Percentiles rank a stretch among this genome's conserved stretches.
Conservation (phyloP, 2,329 filamentous ascomycete species). For the Acephala macrosclerotiorum region DNA sequence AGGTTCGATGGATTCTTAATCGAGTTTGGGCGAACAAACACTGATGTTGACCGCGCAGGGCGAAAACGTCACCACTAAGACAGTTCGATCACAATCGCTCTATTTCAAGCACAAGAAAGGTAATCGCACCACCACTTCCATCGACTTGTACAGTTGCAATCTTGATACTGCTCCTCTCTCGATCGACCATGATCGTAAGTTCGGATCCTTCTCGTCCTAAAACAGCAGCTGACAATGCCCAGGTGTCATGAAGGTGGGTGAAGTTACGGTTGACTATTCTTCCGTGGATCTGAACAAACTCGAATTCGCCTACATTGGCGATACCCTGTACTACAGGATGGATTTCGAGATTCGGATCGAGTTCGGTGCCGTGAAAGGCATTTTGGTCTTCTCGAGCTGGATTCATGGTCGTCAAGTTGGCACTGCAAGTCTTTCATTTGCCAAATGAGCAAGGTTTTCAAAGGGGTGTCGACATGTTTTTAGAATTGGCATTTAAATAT, state of each 20-base stretch:
- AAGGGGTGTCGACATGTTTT: too few species aligned
- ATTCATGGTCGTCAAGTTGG: background rate
- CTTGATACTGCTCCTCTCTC: background rate
- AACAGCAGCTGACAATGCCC: too few species aligned
- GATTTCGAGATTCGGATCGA: constrained; percentile 1
- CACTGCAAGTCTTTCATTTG: background rate
- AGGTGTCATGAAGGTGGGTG: background rate
- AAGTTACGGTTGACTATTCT: background rate
- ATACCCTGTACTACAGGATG: background rate
- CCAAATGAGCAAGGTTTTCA: too few species aligned
- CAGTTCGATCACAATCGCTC: background rate
- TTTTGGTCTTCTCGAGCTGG: background rate
- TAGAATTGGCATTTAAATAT: too few species aligned
- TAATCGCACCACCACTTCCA: background rate
- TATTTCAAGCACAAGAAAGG: background rate
- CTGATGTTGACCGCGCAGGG: too few species aligned
- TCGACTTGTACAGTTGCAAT: background rate
- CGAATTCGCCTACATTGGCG: background rate
- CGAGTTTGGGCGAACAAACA: too few species aligned
- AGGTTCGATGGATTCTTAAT: too few species aligned
- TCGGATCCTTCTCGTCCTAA: background rate
- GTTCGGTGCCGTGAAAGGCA: constrained; percentile 1
- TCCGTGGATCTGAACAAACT: background rate
- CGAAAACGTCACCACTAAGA: background rate
- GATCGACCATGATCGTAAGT: too few species aligned